phyloP scores from a whole-genome alignment of 1,284 basidiomycete genomes.

The Ceratobasidium sp. region DNA sequence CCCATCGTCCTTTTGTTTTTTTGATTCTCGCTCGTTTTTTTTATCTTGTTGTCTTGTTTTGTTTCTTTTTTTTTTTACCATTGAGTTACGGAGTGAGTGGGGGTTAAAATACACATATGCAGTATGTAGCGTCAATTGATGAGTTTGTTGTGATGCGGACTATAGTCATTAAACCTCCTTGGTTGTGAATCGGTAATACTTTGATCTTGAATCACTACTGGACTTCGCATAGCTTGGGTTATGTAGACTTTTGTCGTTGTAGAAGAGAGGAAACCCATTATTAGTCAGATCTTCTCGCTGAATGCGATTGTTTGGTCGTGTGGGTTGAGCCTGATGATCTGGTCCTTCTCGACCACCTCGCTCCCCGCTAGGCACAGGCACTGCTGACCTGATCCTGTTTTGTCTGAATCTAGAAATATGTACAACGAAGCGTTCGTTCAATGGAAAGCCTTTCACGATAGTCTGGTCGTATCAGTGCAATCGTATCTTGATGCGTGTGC shows the following conservation, averaged over 20 bases:
- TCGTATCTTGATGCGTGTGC: constrained; percentile 12
- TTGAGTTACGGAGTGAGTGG: background rate
- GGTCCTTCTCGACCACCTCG: no score
- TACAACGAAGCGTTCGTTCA: background rate
- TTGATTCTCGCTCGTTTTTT: background rate
- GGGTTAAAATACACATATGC: constrained; percentile 5
- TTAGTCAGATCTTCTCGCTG: no score
- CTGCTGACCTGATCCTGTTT: background rate
- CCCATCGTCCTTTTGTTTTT: constrained; percentile 13
- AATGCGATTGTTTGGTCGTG: no score
- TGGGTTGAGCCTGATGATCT: no score
- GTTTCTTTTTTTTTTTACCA: no score
- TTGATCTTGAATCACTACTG: no score
- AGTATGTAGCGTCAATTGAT: constrained; percentile 23
- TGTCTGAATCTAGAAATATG: background rate
- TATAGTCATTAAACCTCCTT: no score
- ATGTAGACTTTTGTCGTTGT: no score
- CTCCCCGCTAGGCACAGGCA: no score
- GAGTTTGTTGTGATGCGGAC: background rate
- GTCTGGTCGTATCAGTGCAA: background rate
- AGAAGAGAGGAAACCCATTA: no score
- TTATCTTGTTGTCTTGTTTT: constrained; percentile 19
- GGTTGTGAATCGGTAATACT: no score
- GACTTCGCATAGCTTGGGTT: no score
- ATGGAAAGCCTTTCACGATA: constrained; percentile 1